Evolutionary conservation across 2,329 filamentous ascomycete genomes (phyloP).

Genomic region (Lachnellula cervina): DNA sequence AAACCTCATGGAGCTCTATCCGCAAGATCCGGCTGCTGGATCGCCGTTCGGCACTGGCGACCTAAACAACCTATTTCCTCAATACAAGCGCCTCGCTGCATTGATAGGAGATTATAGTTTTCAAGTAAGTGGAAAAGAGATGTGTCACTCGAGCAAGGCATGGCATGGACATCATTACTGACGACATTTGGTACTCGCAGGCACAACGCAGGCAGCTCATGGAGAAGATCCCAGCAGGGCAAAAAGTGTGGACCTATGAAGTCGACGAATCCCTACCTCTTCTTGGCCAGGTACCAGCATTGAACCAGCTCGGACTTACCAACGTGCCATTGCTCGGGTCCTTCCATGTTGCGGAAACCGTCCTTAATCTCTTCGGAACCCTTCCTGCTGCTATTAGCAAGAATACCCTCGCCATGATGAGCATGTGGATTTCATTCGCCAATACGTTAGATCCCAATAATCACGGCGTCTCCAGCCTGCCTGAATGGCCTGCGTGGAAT

Average conservation of each 20-base stretch:
- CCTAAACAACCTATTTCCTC: slow-evolving; percentile 64
- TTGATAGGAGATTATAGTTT: slow-evolving; percentile 70
- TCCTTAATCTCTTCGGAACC: slow-evolving; percentile 33
- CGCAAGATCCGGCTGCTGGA: slow-evolving; percentile 31
- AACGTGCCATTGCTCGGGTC: slow-evolving; percentile 50
- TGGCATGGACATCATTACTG: slow-evolving; percentile 14
- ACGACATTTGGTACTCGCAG: slow-evolving; percentile 52
- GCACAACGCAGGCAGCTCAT: slow-evolving; percentile 37
- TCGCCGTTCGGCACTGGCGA: slow-evolving; percentile 64
- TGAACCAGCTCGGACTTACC: neutral
- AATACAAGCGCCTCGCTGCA: slow-evolving; percentile 69
- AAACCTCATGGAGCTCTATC: neutral
- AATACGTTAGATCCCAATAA: neutral
- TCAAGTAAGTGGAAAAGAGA: slow-evolving; percentile 28
- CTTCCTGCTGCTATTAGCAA: neutral
- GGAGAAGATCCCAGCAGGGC: too few species aligned
- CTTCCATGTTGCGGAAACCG: slow-evolving; percentile 65
- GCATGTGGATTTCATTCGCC: neutral
- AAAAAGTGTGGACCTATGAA: slow-evolving; percentile 52
- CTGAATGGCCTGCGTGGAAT: neutral
- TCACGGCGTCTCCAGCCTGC: neutral
- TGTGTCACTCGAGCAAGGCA: too few species aligned
- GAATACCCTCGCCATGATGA: neutral
- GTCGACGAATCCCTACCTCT: slow-evolving; percentile 59
- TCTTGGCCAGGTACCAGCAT: slow-evolving; percentile 47